Evolutionary conservation across 192 early-diverging fungal species (phyloP).

Genomic region (Coemansia sp.): DNA sequence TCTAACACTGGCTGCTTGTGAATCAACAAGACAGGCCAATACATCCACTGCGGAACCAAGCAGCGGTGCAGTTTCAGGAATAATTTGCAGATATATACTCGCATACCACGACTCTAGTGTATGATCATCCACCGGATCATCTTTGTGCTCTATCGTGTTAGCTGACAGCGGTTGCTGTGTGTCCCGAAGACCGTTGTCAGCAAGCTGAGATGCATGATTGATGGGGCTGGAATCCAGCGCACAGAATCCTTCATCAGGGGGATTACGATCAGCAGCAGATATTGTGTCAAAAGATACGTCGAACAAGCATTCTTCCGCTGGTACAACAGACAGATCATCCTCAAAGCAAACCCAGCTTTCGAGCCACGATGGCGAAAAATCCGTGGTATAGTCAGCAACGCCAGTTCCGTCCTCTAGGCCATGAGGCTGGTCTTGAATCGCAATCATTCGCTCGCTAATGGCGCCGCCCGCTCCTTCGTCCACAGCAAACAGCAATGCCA

Average conservation of each 20-base stretch:
- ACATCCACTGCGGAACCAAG: background rate
- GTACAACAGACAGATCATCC: conserved; percentile 9
- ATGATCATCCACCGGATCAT: background rate
- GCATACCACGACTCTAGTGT: conserved; percentile 37
- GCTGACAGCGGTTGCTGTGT: background rate
- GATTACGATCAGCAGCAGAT: background rate
- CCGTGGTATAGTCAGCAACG: background rate
- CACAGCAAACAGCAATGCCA: background rate
- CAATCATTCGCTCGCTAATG: background rate
- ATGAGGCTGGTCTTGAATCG: background rate
- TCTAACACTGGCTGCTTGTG: background rate
- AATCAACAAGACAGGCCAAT: background rate
- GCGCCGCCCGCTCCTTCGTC: background rate
- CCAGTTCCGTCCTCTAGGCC: background rate
- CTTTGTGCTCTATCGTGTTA: background rate
- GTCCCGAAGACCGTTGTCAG: background rate
- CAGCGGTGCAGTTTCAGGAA: background rate
- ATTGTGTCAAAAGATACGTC: conserved; percentile 19
- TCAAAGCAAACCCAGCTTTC: conserved; percentile 29
- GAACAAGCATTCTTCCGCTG: conserved; percentile 11
- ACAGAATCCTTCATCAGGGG: background rate
- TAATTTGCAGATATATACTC: conserved; percentile 23
- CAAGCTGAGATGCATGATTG: background rate
- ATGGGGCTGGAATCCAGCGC: background rate
- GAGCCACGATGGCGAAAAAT: conserved; percentile 29